Evolutionary conservation across 2,329 filamentous ascomycete species (phyloP).

Genomic region (Juglanconis juglandina): DNA sequence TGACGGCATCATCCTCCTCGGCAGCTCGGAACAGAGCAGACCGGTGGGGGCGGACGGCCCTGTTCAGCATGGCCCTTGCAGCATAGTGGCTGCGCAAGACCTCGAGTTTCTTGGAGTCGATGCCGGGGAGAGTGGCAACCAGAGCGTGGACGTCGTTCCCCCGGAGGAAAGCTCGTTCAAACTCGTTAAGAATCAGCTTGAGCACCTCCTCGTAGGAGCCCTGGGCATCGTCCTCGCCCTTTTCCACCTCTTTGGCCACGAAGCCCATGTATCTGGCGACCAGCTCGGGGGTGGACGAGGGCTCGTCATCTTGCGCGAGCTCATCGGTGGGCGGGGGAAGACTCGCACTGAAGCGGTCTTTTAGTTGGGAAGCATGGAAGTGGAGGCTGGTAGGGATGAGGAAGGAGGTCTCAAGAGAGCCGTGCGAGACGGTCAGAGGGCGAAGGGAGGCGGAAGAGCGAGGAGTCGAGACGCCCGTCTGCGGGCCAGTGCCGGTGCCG

Average conservation of each 20-base stretch:
- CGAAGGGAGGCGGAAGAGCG: conserved; percentile 90
- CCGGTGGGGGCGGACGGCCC: conserved; percentile 86
- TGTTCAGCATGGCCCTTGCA: conserved; percentile 76
- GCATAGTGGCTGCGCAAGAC: conserved; percentile 91
- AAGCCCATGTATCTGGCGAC: conserved; percentile 92
- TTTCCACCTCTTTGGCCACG: conserved; percentile 82
- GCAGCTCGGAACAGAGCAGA: conserved; percentile 89
- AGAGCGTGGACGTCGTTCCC: conserved; percentile 96
- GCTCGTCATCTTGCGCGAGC: conserved; percentile 96
- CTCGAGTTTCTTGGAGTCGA: conserved; percentile 85
- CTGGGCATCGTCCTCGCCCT: conserved; percentile 84
- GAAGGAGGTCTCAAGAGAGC: conserved; percentile 93
- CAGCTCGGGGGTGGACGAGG: conserved; percentile 89
- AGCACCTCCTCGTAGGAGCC: conserved; percentile 90
- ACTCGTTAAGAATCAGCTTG: conserved; percentile 90
- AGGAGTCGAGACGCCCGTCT: conserved; percentile 95
- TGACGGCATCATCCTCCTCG: conserved; percentile 73
- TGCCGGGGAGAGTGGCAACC: conserved; percentile 80
- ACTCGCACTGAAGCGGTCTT: conserved; percentile 81
- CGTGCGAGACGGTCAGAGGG: conserved; percentile 85
- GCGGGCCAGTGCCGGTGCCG: conserved; percentile 75
- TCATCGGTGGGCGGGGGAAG: conserved; percentile 93
- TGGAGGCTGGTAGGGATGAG: conserved; percentile 92
- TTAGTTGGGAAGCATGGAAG: conserved; percentile 92
- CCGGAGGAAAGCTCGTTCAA: conserved; percentile 88